Evolutionary conservation across 805 yeast species (phyloP).

Genomic region (fission yeast (Schizosaccharomyces pombe)): DNA sequence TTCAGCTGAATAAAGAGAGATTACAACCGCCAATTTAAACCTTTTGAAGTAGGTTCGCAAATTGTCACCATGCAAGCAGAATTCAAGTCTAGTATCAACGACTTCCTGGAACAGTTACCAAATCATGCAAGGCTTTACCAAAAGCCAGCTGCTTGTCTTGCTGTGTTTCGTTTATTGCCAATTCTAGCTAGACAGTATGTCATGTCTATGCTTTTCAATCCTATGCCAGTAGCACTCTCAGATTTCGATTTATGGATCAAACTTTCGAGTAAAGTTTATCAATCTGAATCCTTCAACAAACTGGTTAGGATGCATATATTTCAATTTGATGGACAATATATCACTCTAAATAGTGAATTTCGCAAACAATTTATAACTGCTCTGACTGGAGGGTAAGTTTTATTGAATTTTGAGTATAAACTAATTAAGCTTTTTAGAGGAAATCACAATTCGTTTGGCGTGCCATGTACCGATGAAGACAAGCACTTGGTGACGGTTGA

Average conservation of each 20-base stretch:
- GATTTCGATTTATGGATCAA: slow-evolving; percentile 60
- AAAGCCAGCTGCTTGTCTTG: slow-evolving; percentile 74
- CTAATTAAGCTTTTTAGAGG: slow-evolving; percentile 11
- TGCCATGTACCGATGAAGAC: slow-evolving; percentile 32
- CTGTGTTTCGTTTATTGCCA: slow-evolving; percentile 75
- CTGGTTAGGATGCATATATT: slow-evolving; percentile 55
- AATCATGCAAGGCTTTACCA: slow-evolving; percentile 61
- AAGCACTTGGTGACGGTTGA: slow-evolving; percentile 35
- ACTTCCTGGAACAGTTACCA: slow-evolving; percentile 74
- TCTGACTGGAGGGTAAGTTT: slow-evolving; percentile 44
- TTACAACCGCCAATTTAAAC: too few species aligned
- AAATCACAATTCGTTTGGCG: slow-evolving; percentile 52
- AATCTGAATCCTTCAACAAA: slow-evolving; percentile 57
- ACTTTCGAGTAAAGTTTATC: slow-evolving; percentile 24
- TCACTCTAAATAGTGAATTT: slow-evolving; percentile 49
- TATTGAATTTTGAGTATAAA: neutral
- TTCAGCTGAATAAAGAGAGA: too few species aligned
- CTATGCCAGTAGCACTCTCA: slow-evolving; percentile 39
- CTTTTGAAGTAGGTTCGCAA: too few species aligned
- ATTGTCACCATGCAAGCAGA: neutral
- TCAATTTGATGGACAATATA: slow-evolving; percentile 27
- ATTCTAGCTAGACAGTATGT: slow-evolving; percentile 71
- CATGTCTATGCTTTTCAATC: slow-evolving; percentile 67
- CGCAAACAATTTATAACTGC: slow-evolving; percentile 57
- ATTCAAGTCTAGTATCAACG: slow-evolving; percentile 18